phyloP scores from a whole-genome alignment of 257 asterid species.

The Gentiana macrophylla region DNA sequence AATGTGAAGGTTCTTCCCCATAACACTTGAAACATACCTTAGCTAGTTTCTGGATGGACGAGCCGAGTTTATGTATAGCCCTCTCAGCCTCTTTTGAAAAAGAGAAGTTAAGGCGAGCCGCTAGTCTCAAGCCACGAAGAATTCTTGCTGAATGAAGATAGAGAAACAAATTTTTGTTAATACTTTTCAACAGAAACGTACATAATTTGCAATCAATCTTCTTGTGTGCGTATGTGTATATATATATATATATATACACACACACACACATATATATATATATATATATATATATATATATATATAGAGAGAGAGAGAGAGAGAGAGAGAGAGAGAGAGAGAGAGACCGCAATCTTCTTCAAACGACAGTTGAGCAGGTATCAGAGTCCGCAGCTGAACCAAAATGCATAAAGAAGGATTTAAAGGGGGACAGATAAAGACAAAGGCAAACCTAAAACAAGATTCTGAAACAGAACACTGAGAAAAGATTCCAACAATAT shows the following conservation, averaged over 20 bases:
- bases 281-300: slow-evolving; percentile 8
- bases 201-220: not conserved
- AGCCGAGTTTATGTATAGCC: slow-evolving; percentile 53
- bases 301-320: too few relatives aligned
- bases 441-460: not conserved
- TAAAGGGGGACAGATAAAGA: not conserved
- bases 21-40: slow-evolving; percentile 39
- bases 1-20: not conserved
- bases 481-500: slow-evolving; percentile 8
- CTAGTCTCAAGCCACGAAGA: slow-evolving; percentile 87
- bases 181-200: slow-evolving; percentile 3
- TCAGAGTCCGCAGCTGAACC: slow-evolving; percentile 65
- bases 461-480: not conserved
- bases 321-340: slow-evolving; percentile 6
- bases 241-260: slow-evolving; percentile 27
- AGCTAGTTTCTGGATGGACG: slow-evolving; percentile 38
- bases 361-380: slow-evolving; percentile 70
- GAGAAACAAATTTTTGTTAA: slow-evolving; percentile 18
- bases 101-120: slow-evolving; percentile 82
- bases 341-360: slow-evolving; percentile 76
- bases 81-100: slow-evolving; percentile 62
- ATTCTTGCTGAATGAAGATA: slow-evolving; percentile 60
- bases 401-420: too few relatives aligned
- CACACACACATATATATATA: too few relatives aligned
- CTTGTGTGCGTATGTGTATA: slow-evolving; percentile 25